A percentile compares a stretch with the other conserved stretches of the same genome.
phyloP scores from a whole-genome alignment of 768 basidiomycete genomes.

The Sutorius australiensis region DNA sequence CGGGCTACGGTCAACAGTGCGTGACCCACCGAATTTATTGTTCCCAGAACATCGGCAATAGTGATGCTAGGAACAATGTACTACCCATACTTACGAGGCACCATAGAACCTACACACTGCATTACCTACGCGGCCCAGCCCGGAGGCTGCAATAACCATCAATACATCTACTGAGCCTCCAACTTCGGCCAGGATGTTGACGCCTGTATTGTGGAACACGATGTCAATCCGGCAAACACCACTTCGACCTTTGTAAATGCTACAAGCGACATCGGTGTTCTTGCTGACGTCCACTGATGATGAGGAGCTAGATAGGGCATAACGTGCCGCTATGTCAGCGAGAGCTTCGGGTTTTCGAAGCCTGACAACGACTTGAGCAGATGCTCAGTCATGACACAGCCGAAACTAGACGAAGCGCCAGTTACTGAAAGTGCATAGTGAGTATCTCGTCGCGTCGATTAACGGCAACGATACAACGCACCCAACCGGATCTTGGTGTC shows the following conservation, averaged over 20 bases:
- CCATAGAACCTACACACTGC: conserved; percentile 19
- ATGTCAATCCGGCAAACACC: conserved; percentile 33
- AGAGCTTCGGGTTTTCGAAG: conserved; percentile 37
- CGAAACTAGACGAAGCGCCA: conserved; percentile 39
- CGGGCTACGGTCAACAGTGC: not conserved
- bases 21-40: conserved; percentile 16
- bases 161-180: conserved; percentile 36
- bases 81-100: conserved; percentile 22
- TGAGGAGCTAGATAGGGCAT: conserved; percentile 26
- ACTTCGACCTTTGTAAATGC: conserved; percentile 28
- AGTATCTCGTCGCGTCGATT: not conserved
- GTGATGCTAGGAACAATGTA: too few relatives aligned
- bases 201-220: conserved; percentile 37
- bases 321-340: conserved; percentile 21
- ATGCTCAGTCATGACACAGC: conserved; percentile 30
- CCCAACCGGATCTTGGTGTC: conserved; percentile 19
- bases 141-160: conserved; percentile 35
- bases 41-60: not conserved
- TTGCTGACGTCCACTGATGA: conserved; percentile 34
- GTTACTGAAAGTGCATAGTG: conserved; percentile 18
- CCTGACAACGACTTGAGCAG: conserved; percentile 41
- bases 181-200: conserved; percentile 30
- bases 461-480: not conserved
- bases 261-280: conserved; percentile 12
- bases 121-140: conserved; percentile 24